A percentile compares a stretch with the other conserved stretches of the same genome.
Conservation (phyloP, 2,329 filamentous ascomycete species). For the Exophiala dermatitidis region DNA sequence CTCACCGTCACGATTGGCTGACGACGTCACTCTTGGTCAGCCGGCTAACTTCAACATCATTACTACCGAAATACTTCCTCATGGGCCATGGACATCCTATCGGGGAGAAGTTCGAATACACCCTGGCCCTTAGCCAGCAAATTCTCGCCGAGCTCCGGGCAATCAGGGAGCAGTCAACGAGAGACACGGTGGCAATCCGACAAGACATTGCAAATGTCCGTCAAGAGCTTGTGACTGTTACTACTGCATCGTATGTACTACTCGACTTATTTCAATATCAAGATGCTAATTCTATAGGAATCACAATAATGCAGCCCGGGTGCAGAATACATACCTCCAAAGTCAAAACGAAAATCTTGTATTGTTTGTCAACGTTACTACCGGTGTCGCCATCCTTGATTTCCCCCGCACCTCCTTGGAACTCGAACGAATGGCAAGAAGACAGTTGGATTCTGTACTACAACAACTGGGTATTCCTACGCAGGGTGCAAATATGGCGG, state of each 20-base stretch:
- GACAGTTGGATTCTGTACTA: no score
- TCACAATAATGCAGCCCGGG: constrained; percentile 14
- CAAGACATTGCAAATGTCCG: constrained; percentile 15
- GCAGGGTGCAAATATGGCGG: no score
- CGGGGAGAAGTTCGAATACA: neutral
- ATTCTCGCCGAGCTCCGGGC: constrained; percentile 15
- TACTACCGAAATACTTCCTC: constrained; percentile 9
- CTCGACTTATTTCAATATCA: constrained; percentile 13
- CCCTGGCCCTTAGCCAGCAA: constrained; percentile 14
- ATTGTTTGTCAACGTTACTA: no score
- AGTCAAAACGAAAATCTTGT: no score
- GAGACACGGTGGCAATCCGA: constrained; percentile 13
- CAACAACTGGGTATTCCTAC: no score
- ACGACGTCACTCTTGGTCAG: constrained; percentile 11
- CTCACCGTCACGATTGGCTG: constrained; percentile 11
- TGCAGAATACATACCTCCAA: no score
- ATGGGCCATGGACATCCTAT: no score
- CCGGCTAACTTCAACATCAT: constrained; percentile 14
- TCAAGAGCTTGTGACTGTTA: constrained; percentile 12
- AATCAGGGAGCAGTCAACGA: constrained; percentile 15
- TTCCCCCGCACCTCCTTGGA: no score
- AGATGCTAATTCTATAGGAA: constrained; percentile 18
- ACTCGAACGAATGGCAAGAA: no score
- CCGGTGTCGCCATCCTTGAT: no score
- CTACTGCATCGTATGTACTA: constrained; percentile 14